Evolutionary conservation across 2,329 filamentous ascomycete species (phyloP), one percentile per base, ranked within the genome.

Genomic region (Acarospora socialis): DNA sequence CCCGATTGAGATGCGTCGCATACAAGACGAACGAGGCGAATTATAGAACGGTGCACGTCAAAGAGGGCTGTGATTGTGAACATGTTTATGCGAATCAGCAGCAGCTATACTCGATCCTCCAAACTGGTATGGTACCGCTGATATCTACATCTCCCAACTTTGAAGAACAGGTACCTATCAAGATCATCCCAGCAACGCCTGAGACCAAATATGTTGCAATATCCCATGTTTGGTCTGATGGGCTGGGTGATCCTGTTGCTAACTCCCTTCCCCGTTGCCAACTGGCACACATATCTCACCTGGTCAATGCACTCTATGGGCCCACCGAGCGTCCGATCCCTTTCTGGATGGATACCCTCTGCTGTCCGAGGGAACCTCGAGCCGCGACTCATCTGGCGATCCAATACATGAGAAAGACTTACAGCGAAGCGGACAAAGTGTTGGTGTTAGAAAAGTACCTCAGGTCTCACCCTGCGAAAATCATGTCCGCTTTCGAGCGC

Each of bases 241-340:
- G 32, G 8, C 22, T 34, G 8, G 32, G 32, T 13, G 29, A 34
- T 21, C 32, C 32, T n/a, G 15, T 17, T 28, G 7, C 12, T 28
- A 34, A 34, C 24, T 14, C 32, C n/a, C 32, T 34, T 13, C 32
- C 32, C 6, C n/a, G 19, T n/a, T 35, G 33, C 12, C 33, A 35
- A 9, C 10, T 25, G 23, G 20, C 19, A 20, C 33, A 21, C n/a
- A 20, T 35, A 7, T 22, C 17, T 24, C 9, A 21, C 7, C 15
- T 25, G 14, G n/a, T 35, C 6, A 28, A 31, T 18, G 7, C 9
- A 3, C 10, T 35, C 14, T 10, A 9, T 14, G 27, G 28, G 22
- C 21, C 5, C n/a, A 22, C 13, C 14, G 13, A 20, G 8, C 14
- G 27, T 14, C 27, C 33, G 4, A 10, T 18, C 5, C n/a, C n/a